phyloP scores from a whole-genome alignment of 176 grass and related monocot species.

The Phragmites australis region DNA sequence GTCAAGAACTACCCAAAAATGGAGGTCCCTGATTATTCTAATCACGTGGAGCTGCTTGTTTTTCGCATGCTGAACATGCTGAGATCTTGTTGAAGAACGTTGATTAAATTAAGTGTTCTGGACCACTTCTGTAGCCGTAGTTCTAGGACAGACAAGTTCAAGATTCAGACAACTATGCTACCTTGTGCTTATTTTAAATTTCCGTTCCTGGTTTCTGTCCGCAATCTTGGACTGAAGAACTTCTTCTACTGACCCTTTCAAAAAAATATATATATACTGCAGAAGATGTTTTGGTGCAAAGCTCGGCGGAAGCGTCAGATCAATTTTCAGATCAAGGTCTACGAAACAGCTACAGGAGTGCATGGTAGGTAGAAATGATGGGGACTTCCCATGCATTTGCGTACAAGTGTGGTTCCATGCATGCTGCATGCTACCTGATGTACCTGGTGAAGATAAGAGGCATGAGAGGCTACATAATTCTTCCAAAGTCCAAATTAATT shows the following conservation, averaged over 20 bases:
- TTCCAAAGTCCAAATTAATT: background rate
- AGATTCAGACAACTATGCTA: constrained; percentile 17
- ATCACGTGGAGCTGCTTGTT: constrained; percentile 28
- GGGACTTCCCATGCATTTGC: too few relatives aligned
- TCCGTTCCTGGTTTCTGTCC: background rate
- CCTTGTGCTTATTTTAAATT: background rate
- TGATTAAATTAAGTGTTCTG: constrained; percentile 26
- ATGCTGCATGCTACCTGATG: background rate
- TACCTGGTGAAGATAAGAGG: background rate
- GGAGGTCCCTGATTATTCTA: constrained; percentile 33
- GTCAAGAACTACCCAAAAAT: constrained; percentile 16
- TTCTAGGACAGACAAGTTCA: background rate
- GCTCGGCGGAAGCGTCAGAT: background rate
- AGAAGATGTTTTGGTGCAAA: constrained; percentile 4
- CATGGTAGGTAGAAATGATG: too few relatives aligned
- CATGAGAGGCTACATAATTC: background rate
- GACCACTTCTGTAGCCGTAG: constrained; percentile 10
- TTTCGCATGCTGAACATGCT: constrained; percentile 28
- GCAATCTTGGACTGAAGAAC: background rate
- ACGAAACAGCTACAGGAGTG: too few relatives aligned
- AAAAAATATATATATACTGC: too few relatives aligned
- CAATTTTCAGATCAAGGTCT: too few relatives aligned
- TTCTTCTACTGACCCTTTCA: too few relatives aligned
- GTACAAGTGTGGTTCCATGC: too few relatives aligned
- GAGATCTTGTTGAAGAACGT: constrained; percentile 1